A percentile compares a stretch with the other conserved stretches of the same genome.
phyloP scores from a whole-genome alignment of 139 green algal species.

The Pycnococcus provasolii region DNA sequence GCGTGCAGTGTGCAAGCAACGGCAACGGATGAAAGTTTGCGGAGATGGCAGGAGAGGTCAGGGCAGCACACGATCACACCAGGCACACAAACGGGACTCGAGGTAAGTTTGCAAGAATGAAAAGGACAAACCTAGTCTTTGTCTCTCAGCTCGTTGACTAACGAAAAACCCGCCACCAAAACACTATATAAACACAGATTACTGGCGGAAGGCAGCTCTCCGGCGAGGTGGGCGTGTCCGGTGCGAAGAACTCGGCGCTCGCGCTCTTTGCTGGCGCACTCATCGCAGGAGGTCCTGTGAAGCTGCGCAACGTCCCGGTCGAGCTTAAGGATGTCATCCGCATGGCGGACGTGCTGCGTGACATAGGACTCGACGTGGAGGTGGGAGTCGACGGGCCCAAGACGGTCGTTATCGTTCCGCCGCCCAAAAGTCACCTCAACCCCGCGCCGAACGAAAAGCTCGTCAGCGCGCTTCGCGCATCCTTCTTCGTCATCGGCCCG shows the following conservation, averaged over 20 bases:
- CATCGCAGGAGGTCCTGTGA: slow-evolving; percentile 16
- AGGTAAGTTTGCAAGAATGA: no score
- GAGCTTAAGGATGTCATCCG: slow-evolving; percentile 36
- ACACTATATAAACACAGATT: slow-evolving; percentile 13
- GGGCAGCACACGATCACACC: no score
- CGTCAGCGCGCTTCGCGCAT: slow-evolving; percentile 34
- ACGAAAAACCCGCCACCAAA: no score
- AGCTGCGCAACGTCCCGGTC: slow-evolving; percentile 25
- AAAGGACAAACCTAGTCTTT: no score
- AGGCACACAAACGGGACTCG: no score
- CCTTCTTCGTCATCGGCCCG: slow-evolving; percentile 44
- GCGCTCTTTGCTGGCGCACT: slow-evolving; percentile 36
- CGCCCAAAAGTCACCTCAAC: slow-evolving; percentile 13
- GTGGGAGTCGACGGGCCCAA: slow-evolving; percentile 21
- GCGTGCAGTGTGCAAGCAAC: no score
- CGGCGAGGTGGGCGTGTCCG: slow-evolving; percentile 38
- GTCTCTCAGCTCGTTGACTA: no score
- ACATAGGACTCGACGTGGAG: slow-evolving; percentile 29
- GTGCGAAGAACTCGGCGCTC: slow-evolving; percentile 44
- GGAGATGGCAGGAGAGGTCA: no score
- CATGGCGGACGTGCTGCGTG: slow-evolving; percentile 36
- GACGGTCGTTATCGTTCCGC: slow-evolving; percentile 30
- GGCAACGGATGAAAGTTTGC: no score
- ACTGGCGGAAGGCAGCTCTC: slow-evolving; percentile 9
- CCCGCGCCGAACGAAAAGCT: slow-evolving; percentile 24